phyloP scores from a whole-genome alignment of 2,329 filamentous ascomycete species.

The Cadophora gregata region DNA sequence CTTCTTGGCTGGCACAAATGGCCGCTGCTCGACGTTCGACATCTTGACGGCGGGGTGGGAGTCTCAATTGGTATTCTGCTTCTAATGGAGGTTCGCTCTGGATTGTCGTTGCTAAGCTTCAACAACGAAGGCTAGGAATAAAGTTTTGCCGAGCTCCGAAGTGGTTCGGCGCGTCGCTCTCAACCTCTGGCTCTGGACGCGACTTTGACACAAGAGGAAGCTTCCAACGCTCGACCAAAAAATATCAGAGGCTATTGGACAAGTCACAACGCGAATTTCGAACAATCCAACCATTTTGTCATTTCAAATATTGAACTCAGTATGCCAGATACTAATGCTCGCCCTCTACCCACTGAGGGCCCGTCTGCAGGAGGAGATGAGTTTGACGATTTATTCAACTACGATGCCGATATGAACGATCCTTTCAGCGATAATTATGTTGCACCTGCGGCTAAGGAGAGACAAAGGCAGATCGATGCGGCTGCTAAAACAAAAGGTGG shows the following conservation, averaged over 20 bases:
- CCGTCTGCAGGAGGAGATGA: conserved; percentile 50
- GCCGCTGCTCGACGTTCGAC: conserved; percentile 47
- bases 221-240: too few relatives aligned
- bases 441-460: conserved; percentile 31
- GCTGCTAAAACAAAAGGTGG: conserved; percentile 51
- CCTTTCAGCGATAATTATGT: conserved; percentile 40
- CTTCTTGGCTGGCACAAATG: conserved; percentile 77
- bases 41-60: conserved; percentile 42
- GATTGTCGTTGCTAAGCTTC: conserved; percentile 31
- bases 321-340: conserved; percentile 30
- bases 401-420: conserved; percentile 62
- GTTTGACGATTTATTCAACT: conserved; percentile 73
- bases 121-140: conserved; percentile 28
- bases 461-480: conserved; percentile 51
- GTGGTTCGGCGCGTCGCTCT: conserved; percentile 15
- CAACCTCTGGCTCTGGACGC: background rate
- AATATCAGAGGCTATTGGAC: too few relatives aligned
- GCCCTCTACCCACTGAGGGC: conserved; percentile 38
- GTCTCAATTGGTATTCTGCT: conserved; percentile 38
- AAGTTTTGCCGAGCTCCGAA: conserved; percentile 11
- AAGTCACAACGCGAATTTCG: conserved; percentile 27
- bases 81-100: conserved; percentile 4
- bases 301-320: background rate
- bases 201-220: background rate
- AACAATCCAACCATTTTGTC: background rate